Conservation (phyloP, 2,329 filamentous ascomycete species). For the Juglanconis oblonga region DNA sequence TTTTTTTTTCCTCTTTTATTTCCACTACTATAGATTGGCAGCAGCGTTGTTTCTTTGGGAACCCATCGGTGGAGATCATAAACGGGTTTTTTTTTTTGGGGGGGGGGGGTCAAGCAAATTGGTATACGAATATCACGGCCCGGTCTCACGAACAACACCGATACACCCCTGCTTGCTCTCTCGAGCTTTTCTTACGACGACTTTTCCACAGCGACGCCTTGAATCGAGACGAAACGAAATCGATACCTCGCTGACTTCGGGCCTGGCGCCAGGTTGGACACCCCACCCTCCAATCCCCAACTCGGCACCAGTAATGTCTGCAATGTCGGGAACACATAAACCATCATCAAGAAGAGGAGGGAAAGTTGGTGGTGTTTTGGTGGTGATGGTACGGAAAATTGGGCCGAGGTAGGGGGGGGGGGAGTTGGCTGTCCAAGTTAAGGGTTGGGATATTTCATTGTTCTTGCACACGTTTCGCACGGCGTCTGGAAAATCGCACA, state of each 20-base stretch:
- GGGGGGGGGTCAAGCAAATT: neutral
- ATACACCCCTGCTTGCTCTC: conserved; percentile 6
- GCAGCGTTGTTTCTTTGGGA: conserved; percentile 7
- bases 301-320: conserved; percentile 11
- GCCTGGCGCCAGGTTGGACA: conserved; percentile 9
- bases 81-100: neutral
- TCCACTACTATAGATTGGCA: conserved; percentile 10
- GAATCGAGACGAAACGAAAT: neutral
- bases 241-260: conserved; percentile 3
- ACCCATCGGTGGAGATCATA: neutral
- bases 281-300: neutral
- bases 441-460: neutral
- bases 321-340: conserved; percentile 1
- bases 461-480: neutral
- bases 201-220: neutral
- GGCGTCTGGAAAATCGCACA: conserved; percentile 7
- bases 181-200: neutral
- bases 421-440: neutral
- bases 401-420: too few relatives aligned
- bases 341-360: neutral
- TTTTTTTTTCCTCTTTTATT: conserved; percentile 9
- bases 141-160: conserved; percentile 9
- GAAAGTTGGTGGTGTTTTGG: neutral
- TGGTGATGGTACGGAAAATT: neutral
- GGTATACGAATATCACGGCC: conserved; percentile 13